A percentile compares a stretch with the other conserved stretches of the same genome.
Conservation (phyloP, 257 asterid genomes). For the Fraxinus anomala region DNA sequence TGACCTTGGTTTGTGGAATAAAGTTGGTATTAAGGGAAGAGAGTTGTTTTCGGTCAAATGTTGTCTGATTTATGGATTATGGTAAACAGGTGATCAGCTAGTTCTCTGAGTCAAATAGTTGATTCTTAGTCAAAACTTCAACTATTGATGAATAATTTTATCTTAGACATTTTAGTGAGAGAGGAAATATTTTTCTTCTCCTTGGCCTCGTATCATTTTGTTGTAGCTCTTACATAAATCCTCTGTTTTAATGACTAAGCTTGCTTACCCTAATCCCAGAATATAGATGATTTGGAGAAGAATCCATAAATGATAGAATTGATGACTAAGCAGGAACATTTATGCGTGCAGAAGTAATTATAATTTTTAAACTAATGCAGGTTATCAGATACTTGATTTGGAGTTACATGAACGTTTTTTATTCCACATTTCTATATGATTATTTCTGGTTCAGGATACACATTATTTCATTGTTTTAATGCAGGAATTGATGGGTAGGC, state of each 20-base stretch:
- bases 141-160: background rate
- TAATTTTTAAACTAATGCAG: background rate
- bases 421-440: background rate
- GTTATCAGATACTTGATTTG: background rate
- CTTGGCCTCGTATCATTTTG: background rate
- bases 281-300: background rate
- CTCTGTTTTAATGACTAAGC: background rate
- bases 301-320: too few relatives aligned
- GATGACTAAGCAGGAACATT: background rate
- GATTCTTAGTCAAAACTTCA: background rate
- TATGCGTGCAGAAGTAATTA: background rate
- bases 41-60: background rate
- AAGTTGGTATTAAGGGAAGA: background rate
- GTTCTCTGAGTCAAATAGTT: background rate
- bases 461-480: conserved; percentile 12
- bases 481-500: conserved; percentile 84
- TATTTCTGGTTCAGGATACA: background rate
- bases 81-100: background rate
- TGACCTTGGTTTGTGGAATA: background rate
- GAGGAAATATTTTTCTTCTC: background rate
- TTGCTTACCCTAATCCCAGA: background rate
- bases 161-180: background rate
- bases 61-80: background rate
- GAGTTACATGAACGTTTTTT: background rate
- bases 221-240: background rate